phyloP scores from a whole-genome alignment of 176 grass and related monocot genomes.

The Oryza officinalis region DNA sequence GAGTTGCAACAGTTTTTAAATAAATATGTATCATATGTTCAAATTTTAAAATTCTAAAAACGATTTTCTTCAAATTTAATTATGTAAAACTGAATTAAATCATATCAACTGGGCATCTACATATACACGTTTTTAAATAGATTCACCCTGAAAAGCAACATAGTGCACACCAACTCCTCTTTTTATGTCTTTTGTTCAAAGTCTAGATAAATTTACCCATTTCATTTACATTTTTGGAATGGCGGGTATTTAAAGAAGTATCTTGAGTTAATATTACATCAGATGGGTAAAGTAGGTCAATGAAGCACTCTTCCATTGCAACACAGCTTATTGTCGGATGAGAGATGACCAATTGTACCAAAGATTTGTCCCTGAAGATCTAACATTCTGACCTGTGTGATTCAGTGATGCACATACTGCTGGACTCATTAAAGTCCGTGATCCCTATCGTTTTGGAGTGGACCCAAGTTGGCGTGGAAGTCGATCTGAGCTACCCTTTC shows the following conservation, averaged over 20 bases:
- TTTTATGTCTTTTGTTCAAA: slow-evolving; percentile 10
- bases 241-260: slow-evolving; percentile 1
- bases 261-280: neutral
- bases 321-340: slow-evolving; percentile 19
- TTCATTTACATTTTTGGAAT: slow-evolving; percentile 28
- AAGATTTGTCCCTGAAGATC: slow-evolving; percentile 6
- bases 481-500: slow-evolving; percentile 95
- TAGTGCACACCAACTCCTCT: too few species aligned
- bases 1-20: neutral
- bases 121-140: neutral
- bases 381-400: slow-evolving; percentile 29
- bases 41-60: neutral
- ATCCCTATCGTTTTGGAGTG: slow-evolving; percentile 97
- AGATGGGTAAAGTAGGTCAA: slow-evolving; percentile 18
- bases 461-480: slow-evolving; percentile 97
- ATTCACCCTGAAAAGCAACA: neutral
- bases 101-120: neutral
- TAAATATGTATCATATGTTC: neutral
- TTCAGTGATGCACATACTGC: slow-evolving; percentile 77
- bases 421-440: slow-evolving; percentile 86
- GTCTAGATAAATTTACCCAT: neutral
- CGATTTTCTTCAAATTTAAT: neutral
- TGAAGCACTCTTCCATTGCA: neutral
- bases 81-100: neutral
- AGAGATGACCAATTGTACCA: slow-evolving; percentile 4